Evolutionary conservation across 2,329 filamentous ascomycete species (phyloP), one percentile per base, ranked within the genome.

Genomic region (Talaromyces pinophilus): DNA sequence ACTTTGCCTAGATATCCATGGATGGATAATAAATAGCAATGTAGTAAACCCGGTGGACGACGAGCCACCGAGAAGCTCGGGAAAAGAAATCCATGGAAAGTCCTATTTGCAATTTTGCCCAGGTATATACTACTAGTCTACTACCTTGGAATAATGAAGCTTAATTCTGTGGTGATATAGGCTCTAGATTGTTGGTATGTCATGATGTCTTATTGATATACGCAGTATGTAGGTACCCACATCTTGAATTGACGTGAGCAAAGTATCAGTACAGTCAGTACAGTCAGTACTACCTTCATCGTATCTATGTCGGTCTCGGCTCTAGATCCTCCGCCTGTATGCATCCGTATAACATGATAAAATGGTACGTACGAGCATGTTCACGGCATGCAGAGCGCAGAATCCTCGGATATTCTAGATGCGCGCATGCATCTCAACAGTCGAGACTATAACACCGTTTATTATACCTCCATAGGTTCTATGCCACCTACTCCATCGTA

Each of bases 371-470:
- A 48, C 42, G 19, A 44, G 17, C 13, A 17, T 28, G 28, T 33
- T 10, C 17, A 54, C 28, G 15, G 6, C 28, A 54, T 54, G 28
- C 52, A 55, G 30, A 55, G n/a, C 52, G 52, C 52, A 55, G n/a
- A 35, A 35, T 35, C 48, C 30, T 55, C 52, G 52, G 52, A 55
- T 55, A 55, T 57, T 11, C 22, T 15, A 35, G 33, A 38, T 38
- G 54, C n/a, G 54, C 25, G 33, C 54, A 38, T 57, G 54, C 54
- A 57, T 57, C 33, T 22, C 33, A 22, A 25, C 33, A 25, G 33
- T 57, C 52, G 52, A 57, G 52, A 19, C 52, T 57, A 54, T 54
- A 54, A 19, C 48, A 54, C 25, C 15, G 15, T 6, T 44, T n/a
- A 54, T 54, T 54, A 54, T 54, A 54, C 50, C 50, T 33, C 48